phyloP scores from a whole-genome alignment of 768 basidiomycete species.

The Lactarius sanguifluus region DNA sequence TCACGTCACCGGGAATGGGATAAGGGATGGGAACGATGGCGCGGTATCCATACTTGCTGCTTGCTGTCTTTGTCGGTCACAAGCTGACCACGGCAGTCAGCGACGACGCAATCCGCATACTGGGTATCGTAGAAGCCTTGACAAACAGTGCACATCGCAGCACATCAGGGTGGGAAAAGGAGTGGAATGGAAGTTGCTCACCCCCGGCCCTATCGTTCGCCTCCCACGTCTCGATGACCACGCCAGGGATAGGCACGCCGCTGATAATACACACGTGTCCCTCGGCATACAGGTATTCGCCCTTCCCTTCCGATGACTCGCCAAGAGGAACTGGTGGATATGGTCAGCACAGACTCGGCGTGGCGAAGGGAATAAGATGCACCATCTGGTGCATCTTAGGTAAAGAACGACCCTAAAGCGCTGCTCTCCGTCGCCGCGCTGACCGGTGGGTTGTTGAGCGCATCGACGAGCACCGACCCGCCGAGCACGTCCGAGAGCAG shows the following conservation, averaged over 20 bases:
- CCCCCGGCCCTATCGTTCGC: conserved; percentile 68
- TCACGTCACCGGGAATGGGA: conserved; percentile 70
- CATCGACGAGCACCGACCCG: conserved; percentile 73
- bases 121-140: conserved; percentile 45
- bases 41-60: conserved; percentile 64
- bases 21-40: conserved; percentile 72
- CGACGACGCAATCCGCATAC: conserved; percentile 52
- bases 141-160: background rate
- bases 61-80: conserved; percentile 57
- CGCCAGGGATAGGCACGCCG: conserved; percentile 63
- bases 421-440: conserved; percentile 68
- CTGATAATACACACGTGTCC: conserved; percentile 60
- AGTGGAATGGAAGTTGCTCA: conserved; percentile 28
- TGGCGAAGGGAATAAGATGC: conserved; percentile 31
- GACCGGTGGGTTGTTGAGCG: conserved; percentile 65
- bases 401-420: conserved; percentile 81
- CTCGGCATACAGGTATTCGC: conserved; percentile 79
- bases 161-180: background rate
- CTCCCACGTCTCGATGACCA: conserved; percentile 79
- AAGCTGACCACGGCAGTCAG: conserved; percentile 75
- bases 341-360: background rate
- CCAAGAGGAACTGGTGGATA: conserved; percentile 55
- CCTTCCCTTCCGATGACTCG: conserved; percentile 79
- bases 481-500: conserved; percentile 83
- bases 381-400: conserved; percentile 77